A percentile compares a stretch with the other conserved stretches of the same genome.
Conservation (phyloP, 73 alveolate genomes). For the Tetrahymena malaccensis region DNA sequence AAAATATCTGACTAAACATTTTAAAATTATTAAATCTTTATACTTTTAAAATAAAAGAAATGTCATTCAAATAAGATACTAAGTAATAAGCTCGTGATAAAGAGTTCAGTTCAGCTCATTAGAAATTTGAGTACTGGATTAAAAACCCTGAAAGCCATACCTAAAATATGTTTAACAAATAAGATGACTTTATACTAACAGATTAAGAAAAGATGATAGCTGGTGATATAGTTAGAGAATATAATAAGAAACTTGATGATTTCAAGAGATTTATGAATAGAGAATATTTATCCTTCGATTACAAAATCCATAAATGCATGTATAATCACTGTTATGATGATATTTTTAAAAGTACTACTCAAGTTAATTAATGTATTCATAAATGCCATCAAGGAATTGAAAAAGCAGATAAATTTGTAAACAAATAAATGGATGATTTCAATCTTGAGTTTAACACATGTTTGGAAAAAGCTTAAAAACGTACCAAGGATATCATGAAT, state of each 20-base stretch:
- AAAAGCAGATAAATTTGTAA: not conserved
- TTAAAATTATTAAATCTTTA: not conserved
- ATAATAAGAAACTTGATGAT: not conserved
- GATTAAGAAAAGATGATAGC: not conserved
- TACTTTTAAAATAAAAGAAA: not conserved
- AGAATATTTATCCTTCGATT: not conserved
- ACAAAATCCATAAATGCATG: not conserved
- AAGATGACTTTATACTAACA: not conserved
- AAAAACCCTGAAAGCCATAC: not conserved
- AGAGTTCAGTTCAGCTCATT: not conserved
- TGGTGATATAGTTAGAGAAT: not conserved
- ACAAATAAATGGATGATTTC: not conserved
- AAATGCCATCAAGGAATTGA: not conserved
- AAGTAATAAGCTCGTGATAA: not conserved
- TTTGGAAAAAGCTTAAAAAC: not conserved
- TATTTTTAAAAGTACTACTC: not conserved
- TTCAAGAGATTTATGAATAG: not conserved
- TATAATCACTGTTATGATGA: not conserved
- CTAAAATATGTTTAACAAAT: not conserved
- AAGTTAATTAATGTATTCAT: not conserved
- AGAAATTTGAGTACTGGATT: not conserved
- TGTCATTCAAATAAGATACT: not conserved
- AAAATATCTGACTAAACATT: too few species aligned
- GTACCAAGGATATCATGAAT: not conserved
- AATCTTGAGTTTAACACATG: not conserved